Percentiles rank a stretch among this genome's conserved stretches.
phyloP scores from a whole-genome alignment of 2,329 filamentous ascomycete genomes.

The Beauveria australis region DNA sequence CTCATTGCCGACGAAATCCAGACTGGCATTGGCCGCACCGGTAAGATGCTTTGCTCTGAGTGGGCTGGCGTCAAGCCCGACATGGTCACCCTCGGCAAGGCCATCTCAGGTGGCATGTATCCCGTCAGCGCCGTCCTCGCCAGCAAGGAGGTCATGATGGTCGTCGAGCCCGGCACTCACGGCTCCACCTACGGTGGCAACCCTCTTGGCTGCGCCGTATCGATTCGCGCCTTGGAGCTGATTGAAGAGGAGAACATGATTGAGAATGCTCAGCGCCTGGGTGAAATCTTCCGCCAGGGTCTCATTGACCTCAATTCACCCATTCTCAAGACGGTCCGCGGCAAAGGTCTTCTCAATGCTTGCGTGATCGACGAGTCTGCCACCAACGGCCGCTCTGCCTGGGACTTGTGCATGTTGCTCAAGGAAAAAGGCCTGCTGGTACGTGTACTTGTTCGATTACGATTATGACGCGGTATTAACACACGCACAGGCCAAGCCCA shows the following conservation, averaged over 20 bases:
- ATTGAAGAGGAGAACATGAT: slow-evolving; percentile 87
- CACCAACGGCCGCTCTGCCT: slow-evolving; percentile 78
- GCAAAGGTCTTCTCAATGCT: slow-evolving; percentile 91
- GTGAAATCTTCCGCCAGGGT: slow-evolving; percentile 74
- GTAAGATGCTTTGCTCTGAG: slow-evolving; percentile 86
- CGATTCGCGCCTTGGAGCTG: slow-evolving; percentile 88
- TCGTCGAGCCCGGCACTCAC: slow-evolving; percentile 91
- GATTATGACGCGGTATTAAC: slow-evolving; percentile 8
- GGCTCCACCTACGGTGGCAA: slow-evolving; percentile 98
- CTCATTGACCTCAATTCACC: slow-evolving; percentile 68
- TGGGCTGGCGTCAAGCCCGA: slow-evolving; percentile 96
- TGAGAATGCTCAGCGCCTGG: slow-evolving; percentile 71
- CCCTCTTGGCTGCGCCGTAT: slow-evolving; percentile 88
- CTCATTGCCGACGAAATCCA: slow-evolving; percentile 98
- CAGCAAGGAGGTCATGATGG: slow-evolving; percentile 87
- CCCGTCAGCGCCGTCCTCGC: slow-evolving; percentile 92
- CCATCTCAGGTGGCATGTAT: slow-evolving; percentile 97
- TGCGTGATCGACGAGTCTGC: slow-evolving; percentile 90
- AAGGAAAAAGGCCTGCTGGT: slow-evolving; percentile 93
- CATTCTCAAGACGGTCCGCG: slow-evolving; percentile 74
- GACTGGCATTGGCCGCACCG: slow-evolving; percentile 92
- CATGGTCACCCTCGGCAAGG: slow-evolving; percentile 89
- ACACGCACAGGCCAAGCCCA: slow-evolving; percentile 76
- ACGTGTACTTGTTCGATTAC: slow-evolving; percentile 26
- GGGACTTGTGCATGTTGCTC: slow-evolving; percentile 92